Percentiles rank a stretch among this genome's conserved stretches.
Evolutionary conservation across 2,329 filamentous ascomycete genomes (phyloP).

Genomic region (Sarocladiaceae sp.): DNA sequence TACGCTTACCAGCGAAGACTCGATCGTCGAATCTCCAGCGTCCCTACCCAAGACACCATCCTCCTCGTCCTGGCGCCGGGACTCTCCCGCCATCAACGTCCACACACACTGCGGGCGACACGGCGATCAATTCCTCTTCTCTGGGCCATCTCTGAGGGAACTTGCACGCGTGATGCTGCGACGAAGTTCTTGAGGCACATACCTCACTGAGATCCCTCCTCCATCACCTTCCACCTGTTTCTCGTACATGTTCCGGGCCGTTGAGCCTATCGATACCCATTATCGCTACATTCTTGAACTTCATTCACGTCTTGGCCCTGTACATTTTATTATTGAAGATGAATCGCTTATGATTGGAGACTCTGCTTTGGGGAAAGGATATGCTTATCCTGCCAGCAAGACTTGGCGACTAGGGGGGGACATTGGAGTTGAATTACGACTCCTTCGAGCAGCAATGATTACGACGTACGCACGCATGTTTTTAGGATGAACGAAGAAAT

Average conservation of each 20-base stretch:
- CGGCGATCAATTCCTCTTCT: conserved; percentile 46
- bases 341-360: neutral
- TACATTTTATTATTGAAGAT: neutral
- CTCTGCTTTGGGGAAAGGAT: no score
- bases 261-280: conserved; percentile 7
- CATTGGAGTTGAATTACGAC: no score
- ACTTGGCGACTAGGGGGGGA: no score
- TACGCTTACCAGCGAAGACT: conserved; percentile 1
- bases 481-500: no score
- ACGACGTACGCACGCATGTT: no score
- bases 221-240: neutral
- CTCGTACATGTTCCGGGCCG: neutral
- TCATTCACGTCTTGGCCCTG: neutral
- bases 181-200: neutral
- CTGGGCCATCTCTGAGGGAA: conserved; percentile 39
- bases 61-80: conserved; percentile 2
- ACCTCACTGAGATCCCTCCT: neutral
- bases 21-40: neutral
- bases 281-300: neutral
- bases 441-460: no score
- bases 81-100: conserved; percentile 38
- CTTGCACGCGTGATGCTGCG: conserved; percentile 35
- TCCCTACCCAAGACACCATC: neutral
- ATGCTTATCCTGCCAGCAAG: no score
- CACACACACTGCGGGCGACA: conserved; percentile 51